Percentiles rank a stretch among this genome's conserved stretches.
Conservation (phyloP, 1,284 basidiomycete genomes). For the Pseudozyma thailandica region DNA sequence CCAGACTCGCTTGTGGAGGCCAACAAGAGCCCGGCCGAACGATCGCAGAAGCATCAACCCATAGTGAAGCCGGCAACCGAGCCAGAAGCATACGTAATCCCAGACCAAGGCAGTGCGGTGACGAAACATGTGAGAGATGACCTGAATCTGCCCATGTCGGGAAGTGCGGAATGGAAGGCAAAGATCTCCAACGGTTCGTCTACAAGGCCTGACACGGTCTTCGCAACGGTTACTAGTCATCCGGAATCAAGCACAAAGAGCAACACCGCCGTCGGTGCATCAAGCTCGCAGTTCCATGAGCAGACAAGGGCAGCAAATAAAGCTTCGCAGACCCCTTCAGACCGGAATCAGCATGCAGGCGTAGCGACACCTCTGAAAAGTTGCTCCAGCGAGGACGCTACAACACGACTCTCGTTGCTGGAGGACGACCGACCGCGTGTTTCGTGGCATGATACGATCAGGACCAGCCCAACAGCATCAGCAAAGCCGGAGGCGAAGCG, state of each 20-base stretch:
- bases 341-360: too few relatives aligned
- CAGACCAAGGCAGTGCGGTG: constrained; percentile 10
- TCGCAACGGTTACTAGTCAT: too few relatives aligned
- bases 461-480: constrained; percentile 1
- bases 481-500: constrained; percentile 17
- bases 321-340: too few relatives aligned
- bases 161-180: too few relatives aligned
- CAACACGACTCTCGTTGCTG: neutral
- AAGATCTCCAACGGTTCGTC: too few relatives aligned
- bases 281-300: too few relatives aligned
- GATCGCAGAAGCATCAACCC: neutral
- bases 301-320: too few relatives aligned
- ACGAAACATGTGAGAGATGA: neutral
- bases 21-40: neutral
- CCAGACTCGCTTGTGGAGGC: constrained; percentile 14
- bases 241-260: too few relatives aligned
- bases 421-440: constrained; percentile 29
- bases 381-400: too few relatives aligned
- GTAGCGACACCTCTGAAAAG: neutral
- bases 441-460: constrained; percentile 29
- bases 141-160: too few relatives aligned
- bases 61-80: neutral
- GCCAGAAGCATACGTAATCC: constrained; percentile 27
- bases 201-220: too few relatives aligned
- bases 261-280: too few relatives aligned